Conservation (phyloP, 1,284 basidiomycete species). For the Trametes hirsuta region DNA sequence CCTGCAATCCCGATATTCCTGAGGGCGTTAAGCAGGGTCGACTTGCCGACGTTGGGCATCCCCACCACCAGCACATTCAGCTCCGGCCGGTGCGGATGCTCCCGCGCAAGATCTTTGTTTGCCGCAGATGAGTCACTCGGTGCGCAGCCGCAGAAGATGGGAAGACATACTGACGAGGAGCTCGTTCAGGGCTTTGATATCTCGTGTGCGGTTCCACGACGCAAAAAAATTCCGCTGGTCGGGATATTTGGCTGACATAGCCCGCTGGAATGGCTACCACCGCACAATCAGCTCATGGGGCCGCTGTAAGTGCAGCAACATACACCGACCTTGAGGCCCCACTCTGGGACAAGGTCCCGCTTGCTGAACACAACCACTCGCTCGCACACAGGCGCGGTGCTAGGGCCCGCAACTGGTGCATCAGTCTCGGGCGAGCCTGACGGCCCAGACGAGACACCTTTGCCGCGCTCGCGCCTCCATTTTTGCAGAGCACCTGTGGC, state of each 20-base stretch:
- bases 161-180: constrained; percentile 70
- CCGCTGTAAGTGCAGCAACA: constrained; percentile 3
- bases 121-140: neutral
- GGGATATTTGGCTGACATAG: constrained; percentile 69
- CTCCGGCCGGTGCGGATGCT: constrained; percentile 68
- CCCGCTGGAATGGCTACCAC: constrained; percentile 66
- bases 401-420: constrained; percentile 9
- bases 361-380: constrained; percentile 94
- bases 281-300: neutral
- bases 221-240: constrained; percentile 70
- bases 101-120: constrained; percentile 67
- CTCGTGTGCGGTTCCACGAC: constrained; percentile 66
- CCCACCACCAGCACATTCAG: constrained; percentile 91
- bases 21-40: constrained; percentile 91
- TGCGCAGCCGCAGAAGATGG: neutral
- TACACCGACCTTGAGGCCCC: constrained; percentile 77
- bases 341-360: constrained; percentile 85
- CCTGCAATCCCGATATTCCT: constrained; percentile 87
- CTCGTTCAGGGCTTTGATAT: constrained; percentile 64
- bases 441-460: constrained; percentile 8
- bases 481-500: constrained; percentile 58
- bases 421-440: neutral
- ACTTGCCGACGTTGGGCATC: constrained; percentile 99
- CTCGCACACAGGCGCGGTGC: constrained; percentile 57
- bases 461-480: constrained; percentile 67